Base-by-base conservation (phyloP, 1,284 basidiomycete genomes). In the Cryptococcus sp. region DNA sequence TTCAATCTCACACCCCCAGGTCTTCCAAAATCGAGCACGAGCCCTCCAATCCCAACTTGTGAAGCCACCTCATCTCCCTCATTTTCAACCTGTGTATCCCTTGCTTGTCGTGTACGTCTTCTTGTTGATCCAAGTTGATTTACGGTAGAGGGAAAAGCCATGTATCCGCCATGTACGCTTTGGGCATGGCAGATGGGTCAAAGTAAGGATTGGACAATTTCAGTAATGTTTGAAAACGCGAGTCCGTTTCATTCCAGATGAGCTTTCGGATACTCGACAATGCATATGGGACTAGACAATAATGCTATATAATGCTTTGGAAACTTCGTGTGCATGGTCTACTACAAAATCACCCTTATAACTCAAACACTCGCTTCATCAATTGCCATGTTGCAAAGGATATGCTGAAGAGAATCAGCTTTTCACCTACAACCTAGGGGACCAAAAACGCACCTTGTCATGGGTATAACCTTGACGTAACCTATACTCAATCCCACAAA, bases 391-490 rank as follows among this genome's bases (percentile, higher is more conserved):
- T 77, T 6, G 77, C 68, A 53, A 74, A 78, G 3, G 77, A 76
- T 34, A 78, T 72, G 62, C 76, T 78, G 55, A 13, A 46, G 36
- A 15, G n/a, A 37, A 36, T 37, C 10, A 38, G 1, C n/a, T 30
- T 36, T 13, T 4, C 5, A 6, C 5, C 6, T 11, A 5, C 15
- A 23, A 15, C 11, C 32, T 14, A 23, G 23, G 23, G 23, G 23
- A 23, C 23, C 23, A 23, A 2, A 2, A 11, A 67, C 76, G 68
- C 57, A 76, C 77, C 74, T 72, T 2, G 89, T 96, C 93, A 98
- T 97, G 11, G 95, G 95, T 52, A 98, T 83, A n/a, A 97, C 87
- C 80, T 98, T 98, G 56, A 98, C 70, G 76, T 92, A 96, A 0
- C 96, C 96, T 63, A 98, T 91, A 56, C 86, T 86, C 62, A 99